phyloP scores from a whole-genome alignment of 1,284 basidiomycete genomes.

The Malassezia sympodialis region DNA sequence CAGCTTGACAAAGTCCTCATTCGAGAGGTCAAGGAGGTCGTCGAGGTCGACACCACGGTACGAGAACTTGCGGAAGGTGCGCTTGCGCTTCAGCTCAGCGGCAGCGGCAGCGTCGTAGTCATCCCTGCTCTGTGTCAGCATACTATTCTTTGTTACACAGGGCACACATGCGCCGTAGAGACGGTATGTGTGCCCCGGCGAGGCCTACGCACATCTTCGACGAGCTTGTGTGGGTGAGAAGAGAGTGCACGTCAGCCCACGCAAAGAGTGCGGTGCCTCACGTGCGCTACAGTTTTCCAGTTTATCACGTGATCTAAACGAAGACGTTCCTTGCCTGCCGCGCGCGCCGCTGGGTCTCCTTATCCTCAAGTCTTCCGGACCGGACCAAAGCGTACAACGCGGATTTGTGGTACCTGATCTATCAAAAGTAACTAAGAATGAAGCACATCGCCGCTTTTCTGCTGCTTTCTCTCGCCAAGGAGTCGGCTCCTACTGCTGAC shows the following conservation, averaged over 20 bases:
- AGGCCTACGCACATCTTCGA: constrained; percentile 13
- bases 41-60: constrained; percentile 85
- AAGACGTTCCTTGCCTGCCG: neutral
- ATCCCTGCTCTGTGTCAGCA: constrained; percentile 26
- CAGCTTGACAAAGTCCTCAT: constrained; percentile 67
- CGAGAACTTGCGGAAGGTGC: constrained; percentile 96
- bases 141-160: neutral
- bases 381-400: constrained; percentile 44
- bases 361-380: constrained; percentile 70
- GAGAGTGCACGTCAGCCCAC: neutral
- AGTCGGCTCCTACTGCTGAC: constrained; percentile 68
- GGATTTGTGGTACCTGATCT: constrained; percentile 43
- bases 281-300: constrained; percentile 11
- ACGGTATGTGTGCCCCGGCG: constrained; percentile 1
- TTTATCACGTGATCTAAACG: constrained; percentile 6
- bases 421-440: constrained; percentile 26
- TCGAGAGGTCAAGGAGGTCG: constrained; percentile 88
- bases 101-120: constrained; percentile 49
- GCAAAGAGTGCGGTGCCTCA: constrained; percentile 3
- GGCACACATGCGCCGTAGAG: constrained; percentile 1
- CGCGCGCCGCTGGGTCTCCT: neutral
- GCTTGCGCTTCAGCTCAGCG: constrained; percentile 59
- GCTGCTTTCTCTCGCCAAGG: constrained; percentile 90
- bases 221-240: constrained; percentile 13
- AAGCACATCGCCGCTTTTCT: constrained; percentile 59